Percentiles rank a stretch among this genome's conserved stretches.
Conservation (phyloP, 1,284 basidiomycete species). For the Papiliotrema fonsecae region DNA sequence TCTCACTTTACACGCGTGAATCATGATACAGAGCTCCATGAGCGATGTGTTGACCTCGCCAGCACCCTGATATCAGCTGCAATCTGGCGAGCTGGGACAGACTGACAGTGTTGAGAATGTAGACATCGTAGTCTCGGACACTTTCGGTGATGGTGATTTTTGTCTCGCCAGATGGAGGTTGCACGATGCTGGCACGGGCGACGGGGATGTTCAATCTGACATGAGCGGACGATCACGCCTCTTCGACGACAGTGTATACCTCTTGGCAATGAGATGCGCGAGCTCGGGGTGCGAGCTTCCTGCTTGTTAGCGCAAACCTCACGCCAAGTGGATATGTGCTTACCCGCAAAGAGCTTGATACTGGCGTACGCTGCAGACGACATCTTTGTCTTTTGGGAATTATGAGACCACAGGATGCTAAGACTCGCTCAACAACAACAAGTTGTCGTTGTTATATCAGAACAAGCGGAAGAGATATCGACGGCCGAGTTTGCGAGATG, state of each 20-base stretch:
- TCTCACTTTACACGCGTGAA: constrained; percentile 84
- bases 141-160: constrained; percentile 89
- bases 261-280: constrained; percentile 86
- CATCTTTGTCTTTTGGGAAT: no score
- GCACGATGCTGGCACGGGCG: constrained; percentile 75
- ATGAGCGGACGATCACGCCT: not conserved
- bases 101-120: constrained; percentile 86
- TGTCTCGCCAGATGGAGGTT: constrained; percentile 88
- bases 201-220: constrained; percentile 74
- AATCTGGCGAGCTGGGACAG: not conserved
- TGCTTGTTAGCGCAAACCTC: constrained; percentile 34
- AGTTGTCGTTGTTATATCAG: no score
- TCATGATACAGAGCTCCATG: constrained; percentile 99
- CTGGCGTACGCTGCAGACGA: constrained; percentile 44
- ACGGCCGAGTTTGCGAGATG: no score
- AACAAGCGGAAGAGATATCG: no score
- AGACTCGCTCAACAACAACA: no score
- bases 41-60: constrained; percentile 72
- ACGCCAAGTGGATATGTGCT: constrained; percentile 23
- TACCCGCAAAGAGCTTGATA: constrained; percentile 89
- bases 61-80: constrained; percentile 29
- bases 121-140: constrained; percentile 97
- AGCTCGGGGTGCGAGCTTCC: constrained; percentile 95
- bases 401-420: no score
- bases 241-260: constrained; percentile 58